Conservation (phyloP, 192 early-diverging fungal species). For the Coemansia sp. region DNA sequence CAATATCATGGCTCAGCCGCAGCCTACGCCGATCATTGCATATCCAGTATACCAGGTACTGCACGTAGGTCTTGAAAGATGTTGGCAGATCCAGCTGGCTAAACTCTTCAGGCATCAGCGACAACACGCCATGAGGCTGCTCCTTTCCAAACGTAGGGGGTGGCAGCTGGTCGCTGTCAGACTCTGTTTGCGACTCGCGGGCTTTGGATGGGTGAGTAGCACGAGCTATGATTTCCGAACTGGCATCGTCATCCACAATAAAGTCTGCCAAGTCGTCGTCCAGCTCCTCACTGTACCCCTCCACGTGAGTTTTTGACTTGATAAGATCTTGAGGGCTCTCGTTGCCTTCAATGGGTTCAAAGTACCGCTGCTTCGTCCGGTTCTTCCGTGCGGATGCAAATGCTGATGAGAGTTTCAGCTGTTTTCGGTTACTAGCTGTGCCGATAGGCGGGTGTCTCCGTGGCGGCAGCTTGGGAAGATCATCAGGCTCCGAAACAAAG, state of each 20-base stretch:
- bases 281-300: conserved; percentile 26
- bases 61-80: conserved; percentile 45
- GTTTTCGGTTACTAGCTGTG: background rate
- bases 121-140: conserved; percentile 7
- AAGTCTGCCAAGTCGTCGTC: conserved; percentile 44
- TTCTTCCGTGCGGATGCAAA: conserved; percentile 24
- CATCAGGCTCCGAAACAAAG: conserved; percentile 37
- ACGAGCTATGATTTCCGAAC: background rate
- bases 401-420: conserved; percentile 11
- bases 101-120: conserved; percentile 41
- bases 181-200: background rate
- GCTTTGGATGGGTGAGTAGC: background rate
- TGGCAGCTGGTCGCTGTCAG: conserved; percentile 4
- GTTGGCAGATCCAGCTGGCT: conserved; percentile 38
- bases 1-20: conserved; percentile 11
- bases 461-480: conserved; percentile 4
- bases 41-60: conserved; percentile 51
- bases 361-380: conserved; percentile 15
- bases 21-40: conserved; percentile 24
- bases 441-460: background rate
- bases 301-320: background rate
- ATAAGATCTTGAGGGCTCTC: background rate
- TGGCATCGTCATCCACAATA: conserved; percentile 43
- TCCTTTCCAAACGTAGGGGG: conserved; percentile 10
- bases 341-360: background rate